Conservation (phyloP, 108 stramenopile species). For the Cylindrotheca closterium region DNA sequence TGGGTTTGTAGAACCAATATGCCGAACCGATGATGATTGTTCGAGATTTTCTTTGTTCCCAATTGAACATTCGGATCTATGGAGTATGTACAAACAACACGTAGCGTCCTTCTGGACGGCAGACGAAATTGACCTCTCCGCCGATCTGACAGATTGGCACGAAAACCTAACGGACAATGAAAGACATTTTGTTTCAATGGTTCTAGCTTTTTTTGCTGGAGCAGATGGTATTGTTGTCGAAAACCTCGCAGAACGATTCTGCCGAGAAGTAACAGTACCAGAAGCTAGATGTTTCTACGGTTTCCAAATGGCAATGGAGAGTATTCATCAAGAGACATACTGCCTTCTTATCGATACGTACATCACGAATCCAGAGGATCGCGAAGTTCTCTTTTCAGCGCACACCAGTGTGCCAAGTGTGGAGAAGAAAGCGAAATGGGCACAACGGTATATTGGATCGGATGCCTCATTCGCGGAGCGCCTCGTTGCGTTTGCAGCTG, state of each 20-base stretch:
- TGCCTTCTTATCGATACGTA: conserved; percentile 87
- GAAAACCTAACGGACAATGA: conserved; percentile 80
- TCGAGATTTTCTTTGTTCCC: conserved; percentile 92
- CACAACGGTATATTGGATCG: conserved; percentile 74
- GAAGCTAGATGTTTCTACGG: conserved; percentile 94
- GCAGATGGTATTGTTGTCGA: conserved; percentile 92
- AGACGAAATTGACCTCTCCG: conserved; percentile 94
- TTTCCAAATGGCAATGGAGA: conserved; percentile 93
- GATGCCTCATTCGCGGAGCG: conserved; percentile 80
- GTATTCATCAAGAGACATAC: conserved; percentile 91
- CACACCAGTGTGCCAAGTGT: conserved; percentile 79
- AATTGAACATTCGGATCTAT: conserved; percentile 84
- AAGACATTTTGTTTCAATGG: conserved; percentile 84
- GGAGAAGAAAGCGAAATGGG: conserved; percentile 84
- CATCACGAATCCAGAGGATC: conserved; percentile 72
- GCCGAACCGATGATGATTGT: conserved; percentile 68
- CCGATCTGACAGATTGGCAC: conserved; percentile 92
- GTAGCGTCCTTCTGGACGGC: conserved; percentile 98
- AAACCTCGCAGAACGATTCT: conserved; percentile 85
- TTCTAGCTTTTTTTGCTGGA: conserved; percentile 86
- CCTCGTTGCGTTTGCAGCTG: conserved; percentile 88
- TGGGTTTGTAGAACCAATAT: conserved; percentile 70
- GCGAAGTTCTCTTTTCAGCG: conserved; percentile 66
- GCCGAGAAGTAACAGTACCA: conserved; percentile 80
- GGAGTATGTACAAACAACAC: conserved; percentile 98